Evolutionary conservation across 345 rosid genomes (phyloP), one percentile per base, ranked within the genome.

Genomic region (Eucalyptus dawsonii): DNA sequence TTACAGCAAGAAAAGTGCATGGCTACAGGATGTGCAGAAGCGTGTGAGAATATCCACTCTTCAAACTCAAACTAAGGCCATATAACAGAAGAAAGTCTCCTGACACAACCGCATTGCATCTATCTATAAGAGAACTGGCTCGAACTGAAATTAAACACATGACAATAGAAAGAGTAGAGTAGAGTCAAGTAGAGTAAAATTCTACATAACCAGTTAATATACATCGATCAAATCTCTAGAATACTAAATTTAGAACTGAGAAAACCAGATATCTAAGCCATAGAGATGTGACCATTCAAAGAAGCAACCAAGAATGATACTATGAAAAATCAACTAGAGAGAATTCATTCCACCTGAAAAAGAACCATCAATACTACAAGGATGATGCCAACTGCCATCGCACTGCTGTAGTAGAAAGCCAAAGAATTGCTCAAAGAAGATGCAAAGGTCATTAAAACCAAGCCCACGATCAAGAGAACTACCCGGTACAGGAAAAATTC

Each of bases 331-430:
- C 29, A 24, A 34, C 40, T 21, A 76, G 58, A 88, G 37, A 31
- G 62, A 42, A 31, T 8, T 37, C 40, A 50, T 34, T 86, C 80
- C 90, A 97, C 99, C 99, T 97, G 99, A 91, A 97, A 97, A 87
- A 97, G 97, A 60, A 97, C 94, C 87, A 97, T 93, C 89, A 97
- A 87, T 89, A 96, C 91, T 58, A 97, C 98, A 92, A 97, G 99
- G 93, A 97, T 91, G 91, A 97, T 90, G 34, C 99, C 99, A 90
- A 95, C 91, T 91, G 95, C 94, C 99, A 97, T 97, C 54, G 99
- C 98, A 91, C 99, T 94, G 92, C 97, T 88, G 90, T 97, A 97
- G 94, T 97, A 97, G 92, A 97, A 97, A 12, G 91, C 94, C 89
- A 97, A 90, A 27, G 99, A 97, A 89, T 95, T 91, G 95, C 99